A percentile compares a stretch with the other conserved stretches of the same genome.
Evolutionary conservation across 2,329 filamentous ascomycete genomes (phyloP).

Genomic region (Bertia moriformis): DNA sequence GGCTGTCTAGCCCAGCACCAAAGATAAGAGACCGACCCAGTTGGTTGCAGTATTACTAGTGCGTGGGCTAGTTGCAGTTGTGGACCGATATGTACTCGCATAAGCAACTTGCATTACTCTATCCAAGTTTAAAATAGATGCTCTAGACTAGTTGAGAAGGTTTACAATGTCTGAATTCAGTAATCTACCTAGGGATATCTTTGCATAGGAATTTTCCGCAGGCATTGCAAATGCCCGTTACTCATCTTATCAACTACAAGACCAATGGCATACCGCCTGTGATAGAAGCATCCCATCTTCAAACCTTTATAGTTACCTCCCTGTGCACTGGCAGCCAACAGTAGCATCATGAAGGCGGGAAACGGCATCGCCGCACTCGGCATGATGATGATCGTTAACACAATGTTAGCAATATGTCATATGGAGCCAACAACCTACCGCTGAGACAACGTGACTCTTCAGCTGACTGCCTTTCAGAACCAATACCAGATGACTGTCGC

Average conservation of each 20-base stretch:
- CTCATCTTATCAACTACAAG: background rate
- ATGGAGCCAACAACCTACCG: constrained; percentile 1
- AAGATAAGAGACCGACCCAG: too few species aligned
- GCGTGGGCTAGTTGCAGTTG: too few species aligned
- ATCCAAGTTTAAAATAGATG: too few species aligned
- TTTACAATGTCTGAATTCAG: too few species aligned
- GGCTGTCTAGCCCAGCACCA: too few species aligned
- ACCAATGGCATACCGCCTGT: background rate
- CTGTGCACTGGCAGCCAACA: too few species aligned
- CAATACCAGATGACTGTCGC: background rate
- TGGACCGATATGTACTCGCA: too few species aligned
- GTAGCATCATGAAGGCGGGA: background rate
- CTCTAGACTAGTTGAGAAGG: too few species aligned
- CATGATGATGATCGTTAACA: background rate
- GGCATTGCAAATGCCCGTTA: background rate
- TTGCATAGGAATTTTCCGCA: too few species aligned
- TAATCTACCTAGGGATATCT: too few species aligned
- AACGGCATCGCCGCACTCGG: background rate
- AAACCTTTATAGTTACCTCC: too few species aligned
- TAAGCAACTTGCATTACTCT: background rate
- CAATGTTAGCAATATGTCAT: background rate
- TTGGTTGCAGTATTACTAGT: too few species aligned
- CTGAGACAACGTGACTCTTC: background rate
- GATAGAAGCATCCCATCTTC: background rate
- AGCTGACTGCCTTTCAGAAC: background rate